A percentile compares a stretch with the other conserved stretches of the same genome.
Conservation (phyloP, 345 rosid genomes). For the Corchorus capsularis region DNA sequence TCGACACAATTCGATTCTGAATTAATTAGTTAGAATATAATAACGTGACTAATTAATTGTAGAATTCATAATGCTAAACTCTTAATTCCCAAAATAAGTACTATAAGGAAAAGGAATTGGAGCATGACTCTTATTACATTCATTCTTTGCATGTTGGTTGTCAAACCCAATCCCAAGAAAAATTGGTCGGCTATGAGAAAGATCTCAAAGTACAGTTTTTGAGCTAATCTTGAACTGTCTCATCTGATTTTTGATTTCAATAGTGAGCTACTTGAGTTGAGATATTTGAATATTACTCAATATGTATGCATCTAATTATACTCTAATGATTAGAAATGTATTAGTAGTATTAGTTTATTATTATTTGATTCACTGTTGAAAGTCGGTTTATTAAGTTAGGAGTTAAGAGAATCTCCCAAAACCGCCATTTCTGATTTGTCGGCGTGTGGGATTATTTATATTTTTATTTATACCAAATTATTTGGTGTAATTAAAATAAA, state of each 20-base stretch:
- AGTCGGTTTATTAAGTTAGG: slow-evolving; percentile 38
- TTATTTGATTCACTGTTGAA: neutral
- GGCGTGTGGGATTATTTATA: slow-evolving; percentile 32
- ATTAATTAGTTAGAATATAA: too few relatives aligned
- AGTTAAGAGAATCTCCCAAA: slow-evolving; percentile 29
- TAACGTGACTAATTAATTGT: too few relatives aligned
- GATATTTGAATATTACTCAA: neutral
- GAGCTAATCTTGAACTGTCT: slow-evolving; percentile 37
- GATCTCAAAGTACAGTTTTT: slow-evolving; percentile 32
- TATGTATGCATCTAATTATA: slow-evolving; percentile 18
- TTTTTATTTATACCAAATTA: neutral
- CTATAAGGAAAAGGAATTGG: neutral
- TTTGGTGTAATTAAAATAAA: neutral
- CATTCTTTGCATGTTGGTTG: slow-evolving; percentile 50
- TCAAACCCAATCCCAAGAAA: slow-evolving; percentile 52
- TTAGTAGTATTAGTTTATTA: neutral
- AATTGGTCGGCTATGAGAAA: slow-evolving; percentile 40
- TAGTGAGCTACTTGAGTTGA: neutral
- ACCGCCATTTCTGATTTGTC: slow-evolving; percentile 57
- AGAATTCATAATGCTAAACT: too few relatives aligned
- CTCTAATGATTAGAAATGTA: neutral
- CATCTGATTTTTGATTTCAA: neutral
- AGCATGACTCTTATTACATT: slow-evolving; percentile 30
- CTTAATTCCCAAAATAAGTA: too few relatives aligned
- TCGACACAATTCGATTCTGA: too few relatives aligned